phyloP scores from a whole-genome alignment of 2,329 filamentous ascomycete species.

The Didymella exigua region DNA sequence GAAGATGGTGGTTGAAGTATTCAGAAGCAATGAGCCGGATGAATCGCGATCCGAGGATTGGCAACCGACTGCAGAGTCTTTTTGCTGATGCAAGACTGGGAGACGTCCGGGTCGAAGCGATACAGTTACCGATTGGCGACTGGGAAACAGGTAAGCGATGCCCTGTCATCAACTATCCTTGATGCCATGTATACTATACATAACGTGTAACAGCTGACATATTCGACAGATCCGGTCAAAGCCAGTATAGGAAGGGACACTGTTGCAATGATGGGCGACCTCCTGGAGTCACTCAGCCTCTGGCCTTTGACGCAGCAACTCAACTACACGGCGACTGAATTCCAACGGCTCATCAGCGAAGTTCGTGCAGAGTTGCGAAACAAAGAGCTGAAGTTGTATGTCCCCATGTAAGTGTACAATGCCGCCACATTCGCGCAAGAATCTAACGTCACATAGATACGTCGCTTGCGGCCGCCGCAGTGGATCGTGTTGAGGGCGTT shows the following conservation, averaged over 20 bases:
- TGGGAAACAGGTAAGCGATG: constrained; percentile 41
- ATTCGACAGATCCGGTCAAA: constrained; percentile 35
- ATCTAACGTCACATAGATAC: constrained; percentile 31
- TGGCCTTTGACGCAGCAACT: constrained; percentile 46
- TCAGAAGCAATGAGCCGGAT: constrained; percentile 41
- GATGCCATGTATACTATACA: background rate
- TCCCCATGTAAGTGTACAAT: constrained; percentile 41
- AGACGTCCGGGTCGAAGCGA: constrained; percentile 37
- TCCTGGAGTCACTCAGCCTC: constrained; percentile 46
- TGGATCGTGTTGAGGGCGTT: background rate
- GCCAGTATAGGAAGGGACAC: constrained; percentile 38
- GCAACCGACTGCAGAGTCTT: constrained; percentile 34
- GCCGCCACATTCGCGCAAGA: background rate
- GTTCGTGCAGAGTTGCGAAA: constrained; percentile 40
- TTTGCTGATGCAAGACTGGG: constrained; percentile 39
- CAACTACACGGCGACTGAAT: constrained; percentile 40
- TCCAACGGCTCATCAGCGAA: constrained; percentile 35
- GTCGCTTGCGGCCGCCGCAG: constrained; percentile 44
- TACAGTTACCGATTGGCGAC: constrained; percentile 46
- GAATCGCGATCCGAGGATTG: constrained; percentile 45
- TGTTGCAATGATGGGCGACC: constrained; percentile 38
- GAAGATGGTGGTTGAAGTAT: constrained; percentile 47
- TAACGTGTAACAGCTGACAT: background rate
- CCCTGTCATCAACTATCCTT: background rate
- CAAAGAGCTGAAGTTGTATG: constrained; percentile 42